Base-by-base conservation (phyloP, 129 eudicot genomes). In the Heracleum sosnowskyi region DNA sequence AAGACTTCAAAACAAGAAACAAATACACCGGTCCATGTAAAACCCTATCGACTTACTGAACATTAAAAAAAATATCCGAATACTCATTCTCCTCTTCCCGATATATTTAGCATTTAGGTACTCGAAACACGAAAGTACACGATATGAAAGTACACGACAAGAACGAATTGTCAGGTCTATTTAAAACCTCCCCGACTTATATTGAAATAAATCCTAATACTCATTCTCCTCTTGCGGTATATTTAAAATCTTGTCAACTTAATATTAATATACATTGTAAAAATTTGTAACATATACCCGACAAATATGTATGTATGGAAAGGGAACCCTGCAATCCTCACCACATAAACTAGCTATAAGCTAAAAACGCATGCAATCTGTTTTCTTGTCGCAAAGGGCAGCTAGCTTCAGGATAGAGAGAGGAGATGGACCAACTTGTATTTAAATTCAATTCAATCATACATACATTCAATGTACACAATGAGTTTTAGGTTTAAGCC, bases 361-460 rank as follows among this genome's bases (percentile, higher is more conserved):
- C 16, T 60, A n/a, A 26, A 60, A 70, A 47, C 7, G 75, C 75
- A 70, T 70, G 75, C 75, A 70, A 70, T 70, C 42, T 70, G 74
- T 34, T 35, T 70, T 70, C 16, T 39, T 70, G 49, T 70, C 75
- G 7, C 26, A 1, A 11, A 39, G 44, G 45, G 75, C 45, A 10
- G 44, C 47, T 70, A 37, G 75, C 20, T 70, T 16, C 37, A 15
- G 33, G 15, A 60, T 60, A 60, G 16, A 60, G 33, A n/a, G 33
- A n/a, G 5, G 34, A n/a, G 33, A 60, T 60, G 68, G 68, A 60
- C 34, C 68, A 60, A 60, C 68, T 60, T 60, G 72, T 16, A 26
- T n/a, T n/a, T 2, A 26, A 16, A 31, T 6, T 28, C 22, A 66
- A 33, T 60, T 57, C 31, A 64, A 31, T 28, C 31, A 70, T 37